phyloP scores from a whole-genome alignment of 306 rosid species.

The Mucuna pruriens region DNA sequence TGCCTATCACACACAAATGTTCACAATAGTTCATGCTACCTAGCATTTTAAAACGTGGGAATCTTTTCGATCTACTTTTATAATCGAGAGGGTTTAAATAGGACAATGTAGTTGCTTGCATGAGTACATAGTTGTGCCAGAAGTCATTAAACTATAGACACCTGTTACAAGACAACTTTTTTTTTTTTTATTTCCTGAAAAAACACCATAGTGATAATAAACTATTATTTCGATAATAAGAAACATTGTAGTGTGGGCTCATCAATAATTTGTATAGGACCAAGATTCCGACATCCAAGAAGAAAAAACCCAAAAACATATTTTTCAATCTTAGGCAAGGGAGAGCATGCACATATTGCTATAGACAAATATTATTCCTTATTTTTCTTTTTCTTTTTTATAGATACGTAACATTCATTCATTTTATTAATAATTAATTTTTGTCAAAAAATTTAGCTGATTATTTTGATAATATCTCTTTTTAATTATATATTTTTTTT shows the following conservation, averaged over 20 bases:
- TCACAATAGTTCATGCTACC: no score
- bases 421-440: no score
- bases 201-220: neutral
- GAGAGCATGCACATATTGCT: no score
- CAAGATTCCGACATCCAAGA: conserved; percentile 11
- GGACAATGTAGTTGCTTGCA: neutral
- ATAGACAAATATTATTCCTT: no score
- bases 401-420: no score
- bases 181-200: no score
- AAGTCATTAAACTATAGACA: neutral
- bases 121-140: neutral
- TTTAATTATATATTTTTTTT: no score
- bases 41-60: neutral
- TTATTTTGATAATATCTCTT: no score
- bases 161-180: neutral
- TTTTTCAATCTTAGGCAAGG: neutral
- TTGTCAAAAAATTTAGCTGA: no score
- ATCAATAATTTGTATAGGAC: neutral
- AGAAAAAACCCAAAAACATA: neutral
- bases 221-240: neutral
- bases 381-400: no score
- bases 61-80: neutral
- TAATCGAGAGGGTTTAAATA: neutral
- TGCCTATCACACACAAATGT: no score
- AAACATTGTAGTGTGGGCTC: neutral